A percentile compares a stretch with the other conserved stretches of the same genome.
Conservation (phyloP, 1,139 yeast genomes). For the Hemisphaericaspora xylofermentans region DNA sequence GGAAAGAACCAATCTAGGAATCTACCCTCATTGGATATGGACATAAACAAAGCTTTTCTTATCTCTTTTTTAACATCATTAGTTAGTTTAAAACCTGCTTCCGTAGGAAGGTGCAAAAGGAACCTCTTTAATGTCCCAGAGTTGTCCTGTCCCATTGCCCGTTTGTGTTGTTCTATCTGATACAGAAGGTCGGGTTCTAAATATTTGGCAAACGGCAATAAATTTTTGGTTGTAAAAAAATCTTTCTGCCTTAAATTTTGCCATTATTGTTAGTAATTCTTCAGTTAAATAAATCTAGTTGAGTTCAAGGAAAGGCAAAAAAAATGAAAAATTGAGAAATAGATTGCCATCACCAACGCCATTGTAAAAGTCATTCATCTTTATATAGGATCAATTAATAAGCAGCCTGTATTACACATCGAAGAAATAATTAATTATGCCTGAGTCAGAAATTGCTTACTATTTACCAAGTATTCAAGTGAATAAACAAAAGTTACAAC, state of each 20-base stretch:
- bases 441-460: neutral
- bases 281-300: neutral
- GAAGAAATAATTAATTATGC: neutral
- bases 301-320: neutral
- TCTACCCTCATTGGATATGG: conserved; percentile 52
- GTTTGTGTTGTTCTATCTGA: neutral
- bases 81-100: conserved; percentile 34
- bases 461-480: conserved; percentile 29
- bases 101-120: conserved; percentile 35
- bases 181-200: neutral
- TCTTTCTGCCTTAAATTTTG: neutral
- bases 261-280: no score
- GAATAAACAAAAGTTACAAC: conserved; percentile 44
- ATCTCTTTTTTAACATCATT: conserved; percentile 38
- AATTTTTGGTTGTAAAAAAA: neutral
- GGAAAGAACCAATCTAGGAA: conserved; percentile 54
- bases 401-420: no score
- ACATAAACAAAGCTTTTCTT: conserved; percentile 49
- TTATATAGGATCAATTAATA: no score
- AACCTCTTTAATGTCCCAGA: conserved; percentile 20
- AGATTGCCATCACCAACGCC: no score
- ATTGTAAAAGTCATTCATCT: no score
- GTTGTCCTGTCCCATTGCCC: conserved; percentile 5
- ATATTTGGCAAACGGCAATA: neutral
- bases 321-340: no score